A percentile compares a stretch with the other conserved stretches of the same genome.
Evolutionary conservation across 768 basidiomycete genomes (phyloP).

Genomic region (Termitomyces sp.): DNA sequence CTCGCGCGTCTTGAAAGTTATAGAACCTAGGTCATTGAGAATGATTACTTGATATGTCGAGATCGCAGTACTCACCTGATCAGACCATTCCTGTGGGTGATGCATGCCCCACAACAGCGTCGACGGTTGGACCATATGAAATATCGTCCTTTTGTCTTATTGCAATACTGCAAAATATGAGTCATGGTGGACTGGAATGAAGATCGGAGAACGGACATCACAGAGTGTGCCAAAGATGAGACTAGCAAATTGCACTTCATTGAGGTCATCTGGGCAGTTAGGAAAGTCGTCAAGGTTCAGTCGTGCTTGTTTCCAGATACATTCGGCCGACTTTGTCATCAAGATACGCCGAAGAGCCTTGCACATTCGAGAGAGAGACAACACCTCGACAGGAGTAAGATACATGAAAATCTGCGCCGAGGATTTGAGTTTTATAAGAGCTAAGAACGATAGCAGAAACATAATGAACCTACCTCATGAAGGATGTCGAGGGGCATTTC

Average conservation of each 20-base stretch:
- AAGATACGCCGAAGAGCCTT: constrained; percentile 25
- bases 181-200: neutral
- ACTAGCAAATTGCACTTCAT: constrained; percentile 1
- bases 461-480: constrained; percentile 19
- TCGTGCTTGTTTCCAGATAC: constrained; percentile 7
- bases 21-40: neutral
- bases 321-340: constrained; percentile 10
- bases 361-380: constrained; percentile 33
- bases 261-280: constrained; percentile 7
- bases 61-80: neutral
- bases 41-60: neutral
- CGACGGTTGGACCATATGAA: constrained; percentile 10
- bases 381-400: constrained; percentile 33
- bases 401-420: constrained; percentile 30
- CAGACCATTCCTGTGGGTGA: neutral
- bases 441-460: too few relatives aligned
- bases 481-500: constrained; percentile 28
- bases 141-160: neutral
- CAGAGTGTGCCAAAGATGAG: constrained; percentile 1
- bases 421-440: neutral
- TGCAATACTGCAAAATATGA: constrained; percentile 1
- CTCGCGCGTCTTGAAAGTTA: too few relatives aligned
- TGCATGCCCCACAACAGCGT: constrained; percentile 9
- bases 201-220: neutral
- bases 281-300: constrained; percentile 6